Conservation (phyloP, 305 asterid genomes). For the Salvia sclarea region DNA sequence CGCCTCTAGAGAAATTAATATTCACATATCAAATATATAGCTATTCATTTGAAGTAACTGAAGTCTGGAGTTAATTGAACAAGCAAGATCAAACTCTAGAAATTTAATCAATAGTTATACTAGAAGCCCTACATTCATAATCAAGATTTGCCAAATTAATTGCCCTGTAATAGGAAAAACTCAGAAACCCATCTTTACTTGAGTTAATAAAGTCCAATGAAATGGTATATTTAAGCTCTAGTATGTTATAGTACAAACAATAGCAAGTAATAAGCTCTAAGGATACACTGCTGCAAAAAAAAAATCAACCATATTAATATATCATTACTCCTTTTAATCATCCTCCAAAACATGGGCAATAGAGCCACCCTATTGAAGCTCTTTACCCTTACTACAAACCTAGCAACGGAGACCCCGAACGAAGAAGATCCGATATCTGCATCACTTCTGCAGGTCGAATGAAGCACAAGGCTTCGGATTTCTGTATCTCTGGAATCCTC, state of each 20-base stretch:
- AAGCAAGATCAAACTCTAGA: too few species aligned
- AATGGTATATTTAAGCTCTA: constrained; percentile 34
- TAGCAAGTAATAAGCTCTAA: constrained; percentile 28
- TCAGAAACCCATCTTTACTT: constrained; percentile 7
- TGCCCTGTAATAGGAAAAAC: background rate
- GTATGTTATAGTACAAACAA: constrained; percentile 40
- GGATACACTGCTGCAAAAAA: constrained; percentile 34
- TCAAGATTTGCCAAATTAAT: too few species aligned
- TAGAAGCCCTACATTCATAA: too few species aligned
- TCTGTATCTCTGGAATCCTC: constrained; percentile 11
- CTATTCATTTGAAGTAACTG: too few species aligned
- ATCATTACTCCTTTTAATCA: constrained; percentile 16
- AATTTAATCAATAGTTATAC: too few species aligned
- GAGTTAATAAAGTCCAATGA: constrained; percentile 32
- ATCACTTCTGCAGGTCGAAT: constrained; percentile 5
- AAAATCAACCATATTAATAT: constrained; percentile 15
- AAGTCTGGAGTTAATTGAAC: too few species aligned
- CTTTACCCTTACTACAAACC: constrained; percentile 5
- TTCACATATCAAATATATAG: too few species aligned
- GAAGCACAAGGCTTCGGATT: background rate
- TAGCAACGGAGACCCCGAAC: background rate
- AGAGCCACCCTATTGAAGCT: constrained; percentile 23
- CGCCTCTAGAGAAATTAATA: too few species aligned
- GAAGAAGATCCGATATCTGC: background rate
- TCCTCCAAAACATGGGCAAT: constrained; percentile 26